These are phyloP conservation scores for Royoungia palumana DNA, from an alignment of 768 basidiomycete species.

Conservation along the genomic window DNA sequence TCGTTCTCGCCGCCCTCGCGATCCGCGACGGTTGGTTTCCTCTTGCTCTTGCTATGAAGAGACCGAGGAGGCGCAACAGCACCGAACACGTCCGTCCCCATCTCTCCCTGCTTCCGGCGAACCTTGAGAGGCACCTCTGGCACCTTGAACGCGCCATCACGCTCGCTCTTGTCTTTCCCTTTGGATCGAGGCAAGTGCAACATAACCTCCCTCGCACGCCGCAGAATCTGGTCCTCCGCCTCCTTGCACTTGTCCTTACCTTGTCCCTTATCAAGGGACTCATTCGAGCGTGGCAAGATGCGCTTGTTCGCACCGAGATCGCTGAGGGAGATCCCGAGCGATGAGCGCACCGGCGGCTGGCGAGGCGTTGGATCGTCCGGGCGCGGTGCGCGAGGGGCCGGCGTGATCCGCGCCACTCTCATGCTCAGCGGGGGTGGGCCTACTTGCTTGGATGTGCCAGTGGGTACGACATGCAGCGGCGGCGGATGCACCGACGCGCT, in stretches of 20 bases:
- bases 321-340: constrained; percentile 3
- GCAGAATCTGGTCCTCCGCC: constrained; percentile 30
- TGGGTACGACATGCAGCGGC: constrained; percentile 6
- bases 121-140: constrained; percentile 41
- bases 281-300: constrained; percentile 14
- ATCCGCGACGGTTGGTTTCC: constrained; percentile 31
- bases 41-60: constrained; percentile 37
- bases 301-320: constrained; percentile 22
- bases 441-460: constrained; percentile 19
- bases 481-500: constrained; percentile 10
- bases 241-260: constrained; percentile 16
- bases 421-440: constrained; percentile 33
- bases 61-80: constrained; percentile 9
- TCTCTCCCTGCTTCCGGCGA: constrained; percentile 14
- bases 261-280: not conserved
- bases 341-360: constrained; percentile 46
- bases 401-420: constrained; percentile 55
- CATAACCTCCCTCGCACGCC: constrained; percentile 39
- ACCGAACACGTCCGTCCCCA: constrained; percentile 32
- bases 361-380: constrained; percentile 82
- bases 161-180: constrained; percentile 1
- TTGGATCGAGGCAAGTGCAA: constrained; percentile 33
- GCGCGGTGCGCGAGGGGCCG: constrained; percentile 46
- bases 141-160: constrained; percentile 39
- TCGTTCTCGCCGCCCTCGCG: constrained; percentile 15